Base-by-base conservation (phyloP, 148 eudicot genomes). In the Amaranthus palmeri region DNA sequence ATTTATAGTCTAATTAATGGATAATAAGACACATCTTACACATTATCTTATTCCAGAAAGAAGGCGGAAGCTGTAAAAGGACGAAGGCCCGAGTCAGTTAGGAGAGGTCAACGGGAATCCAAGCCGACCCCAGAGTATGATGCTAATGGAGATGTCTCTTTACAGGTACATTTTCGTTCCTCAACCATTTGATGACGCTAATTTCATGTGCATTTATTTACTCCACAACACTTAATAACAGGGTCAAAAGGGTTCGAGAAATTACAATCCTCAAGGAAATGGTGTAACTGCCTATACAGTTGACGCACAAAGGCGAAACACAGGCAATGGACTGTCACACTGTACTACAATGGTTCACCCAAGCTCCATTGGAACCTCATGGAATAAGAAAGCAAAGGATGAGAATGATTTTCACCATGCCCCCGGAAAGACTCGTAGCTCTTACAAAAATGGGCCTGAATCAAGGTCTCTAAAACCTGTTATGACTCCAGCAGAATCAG, bases 341-440 rank as follows among this genome's bases (percentile, higher is more conserved):
- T 83, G 87, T n/a, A 80, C 68, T 45, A 80, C 96, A 17, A 81
- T 83, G 88, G 74, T 90, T 74, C 96, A 90, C 53, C 96, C 90
- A 10, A 83, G 82, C 75, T 87, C 89, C 49, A 78, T 12, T 12
- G 86, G 77, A 68, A 73, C 78, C 41, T 48, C 85, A 7, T 77
- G 84, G 87, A 81, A 72, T 53, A 78, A 72, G 57, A 86, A 79
- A 68, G 78, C 56, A 11, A 81, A 78, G 70, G 92, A 87, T 1
- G 88, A 65, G 18, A 48, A 79, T 15, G 75, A 61, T 4, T 53
- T 67, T 54, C 70, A 65, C 53, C 42, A 59, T n/a, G 67, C 72
- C 45, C 50, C 77, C 36, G 85, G 77, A 44, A 78, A 76, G 52
- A 67, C 77, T 58, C 45, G 14, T 53, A 65, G 73, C 54, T 76